Evolutionary conservation across 2,329 filamentous ascomycete genomes (phyloP), one percentile per base, ranked within the genome.

Genomic region (Aspergillus persii): DNA sequence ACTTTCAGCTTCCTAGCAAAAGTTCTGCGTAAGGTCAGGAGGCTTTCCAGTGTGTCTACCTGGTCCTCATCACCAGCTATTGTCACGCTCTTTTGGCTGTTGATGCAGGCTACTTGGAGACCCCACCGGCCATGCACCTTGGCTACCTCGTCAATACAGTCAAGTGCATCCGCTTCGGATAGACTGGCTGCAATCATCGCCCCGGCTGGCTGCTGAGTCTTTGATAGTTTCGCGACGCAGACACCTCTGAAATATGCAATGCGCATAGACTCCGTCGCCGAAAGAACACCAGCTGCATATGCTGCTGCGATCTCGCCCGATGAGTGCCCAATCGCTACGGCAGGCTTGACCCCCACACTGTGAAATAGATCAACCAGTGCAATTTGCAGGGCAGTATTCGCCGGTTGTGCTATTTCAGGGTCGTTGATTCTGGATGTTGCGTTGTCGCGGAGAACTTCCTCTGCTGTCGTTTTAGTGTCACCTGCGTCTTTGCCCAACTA

Each of bases 301-400:
- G 79, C 78, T 0, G 79, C 79, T 0, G 76, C 78, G 33, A 81
- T 71, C 53, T 75, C 73, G 5, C 72, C 72, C 2, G 67, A 69
- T 0, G 71, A 73, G 41, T 75, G 72, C 2, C 72, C 71, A 3
- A 53, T 59, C 5, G 75, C 72, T 9, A 54, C 54, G 15, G 50
- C 58, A 3, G 72, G 69, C 3, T 54, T 59, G 27, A 75, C 61
- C 15, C 57, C 50, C 61, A 64, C 69, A 26, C 61, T 64, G 2
- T 63, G 59, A 4, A 75, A 44, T 3, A 74, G 60, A 36, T 74
- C 70, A 1, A 73, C 65, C 6, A 75, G 53, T 0, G 69, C 73
- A 7, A 75, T 62, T 50, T 75, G 73, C 15, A 75, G 33, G 3
- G 65, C 68, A 0, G 67, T 71, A 23, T 68, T 73, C 2, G 70